Evolutionary conservation across 2,329 filamentous ascomycete species (phyloP), one percentile per base, ranked within the genome.

Genomic region (Fusarium setosum): DNA sequence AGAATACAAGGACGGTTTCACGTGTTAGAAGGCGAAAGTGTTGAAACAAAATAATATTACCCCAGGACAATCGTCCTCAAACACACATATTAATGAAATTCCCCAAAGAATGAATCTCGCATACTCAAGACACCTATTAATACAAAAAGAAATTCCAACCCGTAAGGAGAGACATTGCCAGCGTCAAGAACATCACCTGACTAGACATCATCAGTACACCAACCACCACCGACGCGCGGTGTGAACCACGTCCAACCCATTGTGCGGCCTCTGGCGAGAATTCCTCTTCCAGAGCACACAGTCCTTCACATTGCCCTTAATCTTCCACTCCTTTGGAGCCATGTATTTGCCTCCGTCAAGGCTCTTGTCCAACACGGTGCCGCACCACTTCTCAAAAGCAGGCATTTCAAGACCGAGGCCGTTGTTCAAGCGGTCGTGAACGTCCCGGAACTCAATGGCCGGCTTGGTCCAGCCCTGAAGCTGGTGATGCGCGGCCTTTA

Each of bases 301-400:
- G 5, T 54, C 56, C 26, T 57, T 66, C 5, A 56, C 53, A 2
- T 68, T 58, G 9, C 60, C 61, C 44, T 65, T 35, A 8, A 72
- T 37, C 54, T 44, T 64, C 70, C 69, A 72, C 4, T 68, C 64
- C 21, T 15, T 51, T 0, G 49, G 64, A 5, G 59, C 38, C 9
- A 63, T 12, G 31, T 72, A 72, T 29, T 61, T 72, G 5, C 67
- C 68, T 15, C 64, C 66, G 15, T 58, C 56, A 2, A 62, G 32
- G 1, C 26, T 61, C 49, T 70, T 68, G 20, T 71, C 64, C 6
- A 42, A 56, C 2, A 48, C 38, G n/a, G 45, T 44, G 20, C 41
- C 57, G 12, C 42, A 59, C 70, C 69, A 72, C 38, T 71, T 66
- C 10, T 72, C 67, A 29, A 72, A 72, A 0, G 45, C 45, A 5